phyloP scores from a whole-genome alignment of 2,329 filamentous ascomycete genomes.

The Aspergillus proliferans region DNA sequence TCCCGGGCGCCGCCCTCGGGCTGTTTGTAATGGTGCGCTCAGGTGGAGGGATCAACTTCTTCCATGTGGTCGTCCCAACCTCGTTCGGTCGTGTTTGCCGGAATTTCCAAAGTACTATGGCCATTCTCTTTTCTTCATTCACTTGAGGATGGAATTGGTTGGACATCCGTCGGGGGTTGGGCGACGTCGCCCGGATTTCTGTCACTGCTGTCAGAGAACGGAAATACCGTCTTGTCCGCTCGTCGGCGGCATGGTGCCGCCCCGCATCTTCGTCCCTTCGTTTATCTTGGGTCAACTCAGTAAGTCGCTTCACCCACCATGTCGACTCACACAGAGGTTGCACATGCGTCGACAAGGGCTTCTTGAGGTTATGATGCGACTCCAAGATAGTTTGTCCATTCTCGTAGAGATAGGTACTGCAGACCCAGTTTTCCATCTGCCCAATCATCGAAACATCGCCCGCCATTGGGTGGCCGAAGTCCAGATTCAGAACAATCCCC shows the following conservation, averaged over 20 bases:
- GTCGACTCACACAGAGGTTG: slow-evolving; percentile 39
- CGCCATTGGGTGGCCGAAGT: slow-evolving; percentile 31
- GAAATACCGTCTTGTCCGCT: slow-evolving; percentile 32
- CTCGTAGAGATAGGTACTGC: slow-evolving; percentile 38
- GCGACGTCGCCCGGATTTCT: slow-evolving; percentile 35
- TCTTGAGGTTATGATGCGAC: slow-evolving; percentile 28
- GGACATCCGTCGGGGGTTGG: slow-evolving; percentile 20
- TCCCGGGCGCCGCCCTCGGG: slow-evolving; percentile 24
- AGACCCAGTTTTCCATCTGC: slow-evolving; percentile 39
- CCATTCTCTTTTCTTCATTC: slow-evolving; percentile 32
- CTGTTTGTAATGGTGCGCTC: slow-evolving; percentile 33
- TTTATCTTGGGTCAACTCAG: slow-evolving; percentile 35
- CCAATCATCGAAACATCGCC: slow-evolving; percentile 26
- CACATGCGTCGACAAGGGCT: slow-evolving; percentile 34
- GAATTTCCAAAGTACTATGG: slow-evolving; percentile 43
- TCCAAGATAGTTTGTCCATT: slow-evolving; percentile 26
- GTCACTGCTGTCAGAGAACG: slow-evolving; percentile 40
- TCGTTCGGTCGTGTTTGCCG: slow-evolving; percentile 35
- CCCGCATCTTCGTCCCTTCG: slow-evolving; percentile 33
- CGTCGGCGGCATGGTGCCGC: slow-evolving; percentile 28
- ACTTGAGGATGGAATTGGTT: slow-evolving; percentile 20
- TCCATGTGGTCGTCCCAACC: slow-evolving; percentile 41
- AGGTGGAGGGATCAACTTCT: slow-evolving; percentile 34
- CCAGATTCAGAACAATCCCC: slow-evolving; percentile 38
- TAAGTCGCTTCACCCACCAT: slow-evolving; percentile 43